A percentile compares a stretch with the other conserved stretches of the same genome.
phyloP scores from a whole-genome alignment of 1,284 basidiomycete species.

The Caloboletus firmus region DNA sequence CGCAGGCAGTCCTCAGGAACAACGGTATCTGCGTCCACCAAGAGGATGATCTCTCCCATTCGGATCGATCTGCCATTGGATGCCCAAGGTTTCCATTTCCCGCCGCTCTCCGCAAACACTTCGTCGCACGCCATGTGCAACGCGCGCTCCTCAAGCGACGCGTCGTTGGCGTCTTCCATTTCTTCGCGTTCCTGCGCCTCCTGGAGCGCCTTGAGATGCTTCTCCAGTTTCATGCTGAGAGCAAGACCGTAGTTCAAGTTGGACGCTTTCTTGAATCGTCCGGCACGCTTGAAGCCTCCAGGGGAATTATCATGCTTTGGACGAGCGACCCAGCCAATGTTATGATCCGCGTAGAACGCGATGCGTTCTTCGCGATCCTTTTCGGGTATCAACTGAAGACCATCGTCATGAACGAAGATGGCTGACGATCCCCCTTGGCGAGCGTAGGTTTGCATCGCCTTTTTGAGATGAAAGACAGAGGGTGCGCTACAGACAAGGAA shows the following conservation, averaged over 20 bases:
- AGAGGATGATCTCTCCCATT: slow-evolving; percentile 65
- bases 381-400: slow-evolving; percentile 59
- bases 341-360: slow-evolving; percentile 77
- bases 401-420: slow-evolving; percentile 80
- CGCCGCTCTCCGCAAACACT: slow-evolving; percentile 54
- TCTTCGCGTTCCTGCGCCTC: slow-evolving; percentile 40
- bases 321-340: slow-evolving; percentile 84
- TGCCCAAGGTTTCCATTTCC: slow-evolving; percentile 68
- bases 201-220: slow-evolving; percentile 61
- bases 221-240: slow-evolving; percentile 61
- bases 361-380: slow-evolving; percentile 66
- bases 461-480: slow-evolving; percentile 77
- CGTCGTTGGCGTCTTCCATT: slow-evolving; percentile 26
- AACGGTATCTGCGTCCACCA: slow-evolving; percentile 81
- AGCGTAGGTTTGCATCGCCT: slow-evolving; percentile 85
- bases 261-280: slow-evolving; percentile 86
- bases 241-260: slow-evolving; percentile 85
- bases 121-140: slow-evolving; percentile 69
- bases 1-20: slow-evolving; percentile 85
- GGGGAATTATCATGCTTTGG: slow-evolving; percentile 49
- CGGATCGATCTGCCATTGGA: slow-evolving; percentile 57
- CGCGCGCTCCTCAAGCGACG: slow-evolving; percentile 66
- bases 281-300: slow-evolving; percentile 72
- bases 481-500: slow-evolving; percentile 47
- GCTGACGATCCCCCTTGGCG: slow-evolving; percentile 76